A percentile compares a stretch with the other conserved stretches of the same genome.
phyloP scores from a whole-genome alignment of 805 yeast genomes.

The Ogataea haglerorum region DNA sequence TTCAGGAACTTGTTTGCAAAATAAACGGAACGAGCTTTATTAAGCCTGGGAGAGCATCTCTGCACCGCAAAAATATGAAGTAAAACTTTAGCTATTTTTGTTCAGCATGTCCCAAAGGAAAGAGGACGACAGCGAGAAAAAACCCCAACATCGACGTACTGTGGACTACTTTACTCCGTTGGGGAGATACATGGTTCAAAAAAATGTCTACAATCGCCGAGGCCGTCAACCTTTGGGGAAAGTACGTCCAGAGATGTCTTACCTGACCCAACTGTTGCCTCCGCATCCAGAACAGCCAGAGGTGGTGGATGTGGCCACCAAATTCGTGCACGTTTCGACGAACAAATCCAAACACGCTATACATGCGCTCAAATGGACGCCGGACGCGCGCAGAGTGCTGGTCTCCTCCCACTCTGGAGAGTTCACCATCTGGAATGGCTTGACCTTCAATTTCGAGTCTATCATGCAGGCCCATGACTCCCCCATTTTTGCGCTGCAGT shows the following conservation, averaged over 20 bases:
- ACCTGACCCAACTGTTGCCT: slow-evolving; percentile 61
- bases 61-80: slow-evolving; percentile 3
- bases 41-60: slow-evolving; percentile 1
- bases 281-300: slow-evolving; percentile 49
- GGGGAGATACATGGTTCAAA: slow-evolving; percentile 58
- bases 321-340: slow-evolving; percentile 85
- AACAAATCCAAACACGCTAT: slow-evolving; percentile 92
- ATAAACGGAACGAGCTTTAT: not conserved
- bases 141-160: slow-evolving; percentile 52
- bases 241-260: slow-evolving; percentile 67
- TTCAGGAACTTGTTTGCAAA: not conserved
- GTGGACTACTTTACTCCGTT: slow-evolving; percentile 75
- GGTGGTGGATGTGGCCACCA: slow-evolving; percentile 63
- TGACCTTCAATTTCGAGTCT: slow-evolving; percentile 91
- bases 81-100: not conserved
- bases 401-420: slow-evolving; percentile 94
- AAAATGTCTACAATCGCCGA: slow-evolving; percentile 41
- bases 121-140: slow-evolving; percentile 18
- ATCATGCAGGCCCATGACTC: slow-evolving; percentile 98
- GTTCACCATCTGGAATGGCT: slow-evolving; percentile 94
- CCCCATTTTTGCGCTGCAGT: slow-evolving; percentile 74
- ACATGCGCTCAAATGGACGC: slow-evolving; percentile 91
- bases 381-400: slow-evolving; percentile 86
- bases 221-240: slow-evolving; percentile 40
- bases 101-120: slow-evolving; percentile 6